Base-by-base conservation (phyloP, 2,329 filamentous ascomycete species). In the Fusarium sp. region DNA sequence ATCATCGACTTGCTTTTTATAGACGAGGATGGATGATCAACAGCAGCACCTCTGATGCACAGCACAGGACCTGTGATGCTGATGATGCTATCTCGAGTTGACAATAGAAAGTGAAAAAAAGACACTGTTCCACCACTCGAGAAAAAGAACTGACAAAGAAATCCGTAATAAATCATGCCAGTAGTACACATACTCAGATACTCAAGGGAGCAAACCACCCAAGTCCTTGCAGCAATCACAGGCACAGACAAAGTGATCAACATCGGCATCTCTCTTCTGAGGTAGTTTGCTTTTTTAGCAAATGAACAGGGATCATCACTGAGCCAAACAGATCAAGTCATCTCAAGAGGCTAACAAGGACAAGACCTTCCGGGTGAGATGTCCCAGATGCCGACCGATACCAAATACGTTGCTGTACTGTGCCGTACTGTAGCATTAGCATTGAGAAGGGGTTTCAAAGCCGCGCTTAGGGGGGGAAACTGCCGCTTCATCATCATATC, bases 201-300 rank as follows among this genome's bases (percentile, higher is more conserved):
- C 22, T 38, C 28, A 22, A 51, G 15, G 42, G 61, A 58, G 28
- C 28, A 48, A 24, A 24, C 39, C 8, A 50, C 30, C 32, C 32
- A 38, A 30, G 38, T 26, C 48, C 57, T 50, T 69, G 65, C 26
- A 64, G 41, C 34, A 47, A 66, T 67, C 64, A 59, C 45, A 51
- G 26, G 44, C 41, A 42, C 28, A n/a, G 24, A 30, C 26, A 67
- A 17, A 38, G 42, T 59, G 64, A 68, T 55, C 52, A 55, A 28
- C 44, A 52, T 57, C 28, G 38, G 39, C 38, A 56, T 38, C 56
- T 63, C 68, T 48, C 26, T n/a, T 54, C 45, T 45, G 12, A 47
- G 51, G 64, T 47, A 50, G 66, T 55, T 68, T 68, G 66, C 56
- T 68, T 68, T 52, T 61, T 52, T 61, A 54, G 58, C 39, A 70